phyloP scores from a whole-genome alignment of 768 basidiomycete genomes.

The Tricholomella constricta region DNA sequence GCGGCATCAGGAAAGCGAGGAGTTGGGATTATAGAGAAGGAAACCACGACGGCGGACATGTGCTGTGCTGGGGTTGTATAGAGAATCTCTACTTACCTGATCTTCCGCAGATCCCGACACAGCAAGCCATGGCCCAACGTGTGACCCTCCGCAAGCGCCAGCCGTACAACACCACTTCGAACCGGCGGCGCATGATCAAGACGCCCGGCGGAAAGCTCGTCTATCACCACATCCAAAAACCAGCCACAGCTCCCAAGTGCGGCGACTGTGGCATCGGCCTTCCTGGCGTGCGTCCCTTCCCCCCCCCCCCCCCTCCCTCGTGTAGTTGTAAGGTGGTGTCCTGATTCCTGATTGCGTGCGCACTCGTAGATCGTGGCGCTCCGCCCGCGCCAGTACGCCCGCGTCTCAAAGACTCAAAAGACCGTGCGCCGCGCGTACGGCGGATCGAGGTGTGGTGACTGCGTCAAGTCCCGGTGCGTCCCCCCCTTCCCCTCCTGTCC shows the following conservation, averaged over 20 bases:
- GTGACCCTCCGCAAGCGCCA: constrained; percentile 99
- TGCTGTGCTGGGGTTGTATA: too few relatives aligned
- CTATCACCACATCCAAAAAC: constrained; percentile 98
- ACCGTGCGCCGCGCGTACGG: constrained; percentile 96
- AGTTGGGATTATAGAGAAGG: too few relatives aligned
- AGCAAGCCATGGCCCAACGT: constrained; percentile 91
- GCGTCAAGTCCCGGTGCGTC: constrained; percentile 90
- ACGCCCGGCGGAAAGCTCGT: constrained; percentile 98
- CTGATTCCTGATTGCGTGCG: background rate
- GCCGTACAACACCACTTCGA: constrained; percentile 97
- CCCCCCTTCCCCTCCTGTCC: background rate
- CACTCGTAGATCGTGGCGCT: constrained; percentile 93
- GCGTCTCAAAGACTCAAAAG: constrained; percentile 96
- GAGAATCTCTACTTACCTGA: too few relatives aligned
- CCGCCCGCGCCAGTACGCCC: constrained; percentile 94
- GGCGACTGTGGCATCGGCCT: constrained; percentile 97
- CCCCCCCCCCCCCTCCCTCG: background rate
- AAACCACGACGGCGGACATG: too few relatives aligned
- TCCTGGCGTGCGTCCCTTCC: constrained; percentile 75
- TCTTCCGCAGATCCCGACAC: too few relatives aligned
- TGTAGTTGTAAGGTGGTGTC: too few relatives aligned
- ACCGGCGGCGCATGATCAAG: constrained; percentile 93
- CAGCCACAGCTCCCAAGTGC: constrained; percentile 88
- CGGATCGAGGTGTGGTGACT: constrained; percentile 94
- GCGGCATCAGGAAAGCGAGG: too few relatives aligned